phyloP scores from a whole-genome alignment of 805 yeast genomes.

The Vanderwaltozyma verrucispora region DNA sequence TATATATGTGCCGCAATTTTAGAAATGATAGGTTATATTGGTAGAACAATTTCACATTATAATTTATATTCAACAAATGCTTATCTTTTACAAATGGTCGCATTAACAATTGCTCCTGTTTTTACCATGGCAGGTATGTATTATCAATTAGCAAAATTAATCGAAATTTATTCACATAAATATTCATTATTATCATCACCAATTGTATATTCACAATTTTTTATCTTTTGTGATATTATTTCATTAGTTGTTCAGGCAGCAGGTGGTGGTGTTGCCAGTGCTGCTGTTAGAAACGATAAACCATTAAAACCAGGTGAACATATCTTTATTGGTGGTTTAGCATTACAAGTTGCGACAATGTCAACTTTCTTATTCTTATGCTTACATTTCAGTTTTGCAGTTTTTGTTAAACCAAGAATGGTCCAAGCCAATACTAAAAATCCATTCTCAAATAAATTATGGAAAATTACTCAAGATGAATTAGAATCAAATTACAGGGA shows the following conservation, averaged over 20 bases:
- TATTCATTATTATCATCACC: constrained; percentile 36
- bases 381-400: constrained; percentile 35
- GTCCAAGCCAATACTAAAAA: constrained; percentile 14
- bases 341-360: constrained; percentile 68
- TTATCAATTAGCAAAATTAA: constrained; percentile 55
- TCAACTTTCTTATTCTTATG: constrained; percentile 44
- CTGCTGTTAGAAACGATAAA: constrained; percentile 28
- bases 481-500: constrained; percentile 19
- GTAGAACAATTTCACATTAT: constrained; percentile 40
- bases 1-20: constrained; percentile 46
- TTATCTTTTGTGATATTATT: constrained; percentile 54
- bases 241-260: constrained; percentile 59
- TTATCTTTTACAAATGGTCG: constrained; percentile 54
- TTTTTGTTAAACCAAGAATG: constrained; percentile 26
- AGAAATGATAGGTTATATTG: constrained; percentile 62
- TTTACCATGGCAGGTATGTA: constrained; percentile 81
- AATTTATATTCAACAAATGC: constrained; percentile 29
- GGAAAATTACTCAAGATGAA: constrained; percentile 12
- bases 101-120: constrained; percentile 71
- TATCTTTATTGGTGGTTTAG: constrained; percentile 69
- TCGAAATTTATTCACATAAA: constrained; percentile 47
- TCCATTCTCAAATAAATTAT: constrained; percentile 6
- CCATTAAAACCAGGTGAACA: constrained; percentile 17
- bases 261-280: constrained; percentile 69
- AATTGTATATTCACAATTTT: constrained; percentile 40